Evolutionary conservation across 148 eudicot genomes (phyloP), one percentile per base, ranked within the genome.

Genomic region (Amaranthus hypochondriacus): DNA sequence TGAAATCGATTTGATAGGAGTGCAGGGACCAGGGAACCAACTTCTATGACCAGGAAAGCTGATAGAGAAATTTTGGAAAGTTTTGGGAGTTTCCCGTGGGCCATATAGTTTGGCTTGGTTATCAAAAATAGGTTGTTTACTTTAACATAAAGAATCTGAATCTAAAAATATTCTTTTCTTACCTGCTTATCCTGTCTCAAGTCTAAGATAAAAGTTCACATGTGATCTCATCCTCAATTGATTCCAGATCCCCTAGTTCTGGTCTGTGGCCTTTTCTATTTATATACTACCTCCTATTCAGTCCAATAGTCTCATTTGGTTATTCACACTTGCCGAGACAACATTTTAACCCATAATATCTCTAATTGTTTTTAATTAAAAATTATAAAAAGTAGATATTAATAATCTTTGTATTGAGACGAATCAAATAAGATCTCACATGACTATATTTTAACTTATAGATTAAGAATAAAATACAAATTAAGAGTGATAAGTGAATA

Each of bases 181-280:
- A 79, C 71, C 68, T 74, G 62, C 62, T 74, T 79, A 79, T 74
- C 70, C 18, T 79, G 73, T 79, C 77, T 59, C 77, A 56, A 39
- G 66, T 79, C 69, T 57, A 74, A 69, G 81, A 79, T 63, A 79
- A 79, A 79, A 69, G 71, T 69, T 71, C 81, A 74, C 75, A 70
- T 74, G 78, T 70, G 61, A 75, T 71, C 71, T 74, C 72, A 64
- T 71, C 75, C 51, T 56, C 64, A 56, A 49, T 15, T 75, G 56
- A 57, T 75, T 76, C 78, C 42, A 64, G 64, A 79, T 79, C 82
- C 78, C 75, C 75, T 65, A 62, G 64, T 68, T 55, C 56, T 56
- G 65, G 69, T 62, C 55, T 49, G 14, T 59, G 62, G 62, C 57
- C 39, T 44, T 55, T 53, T 68, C 49, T 15, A 62, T 21, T 56